Evolutionary conservation across 2,329 filamentous ascomycete species (phyloP), one percentile per base, ranked within the genome.

Genomic region (Pyricularia grisea): DNA sequence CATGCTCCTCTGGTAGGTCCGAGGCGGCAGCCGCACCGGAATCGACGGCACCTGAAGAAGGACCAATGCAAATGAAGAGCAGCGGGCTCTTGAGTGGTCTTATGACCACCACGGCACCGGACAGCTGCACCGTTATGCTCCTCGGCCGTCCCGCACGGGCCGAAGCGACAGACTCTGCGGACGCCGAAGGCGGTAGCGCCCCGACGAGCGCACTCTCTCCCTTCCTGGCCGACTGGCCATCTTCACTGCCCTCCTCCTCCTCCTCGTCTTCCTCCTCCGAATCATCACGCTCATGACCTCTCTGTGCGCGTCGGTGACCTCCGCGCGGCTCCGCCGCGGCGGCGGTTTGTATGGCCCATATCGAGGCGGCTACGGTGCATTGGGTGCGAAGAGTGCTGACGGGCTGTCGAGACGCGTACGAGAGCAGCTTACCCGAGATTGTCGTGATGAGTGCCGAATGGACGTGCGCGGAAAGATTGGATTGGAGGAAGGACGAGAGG

Each of bases 351-450:
- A 88, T 82, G 25, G 82, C 80, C 80, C 87, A 88, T 25, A 90
- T 82, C 6, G 85, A 87, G 70, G 86, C 85, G 61, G 88, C 88
- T 70, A 90, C 85, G 70, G 87, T 89, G 73, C 85, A 86, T 76
- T 89, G 87, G 11, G 85, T 87, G 74, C 88, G 87, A 58, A 90
- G 83, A 25, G 82, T 79, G 70, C 83, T 79, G 72, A 88, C 85
- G 66, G 87, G 80, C 64, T 86, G 80, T 2, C 82, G 78, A 67
- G 85, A 86, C 58, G 87, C 85, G 76, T 88, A 87, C 69, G 87
- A 85, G 72, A 90, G 86, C 50, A 90, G 84, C 76, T 88, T 88
- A 73, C 88, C 88, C 58, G 85, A 84, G 1, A 84, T 81, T 2
- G 86, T 87, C 65, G 86, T 85, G 64, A 90, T 81, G 70, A 89